Percentiles rank a stretch among this genome's conserved stretches.
These are phyloP conservation scores for Venturia oleaginea DNA, from an alignment of 2,329 filamentous ascomycete species.

Conservation along the genomic window DNA sequence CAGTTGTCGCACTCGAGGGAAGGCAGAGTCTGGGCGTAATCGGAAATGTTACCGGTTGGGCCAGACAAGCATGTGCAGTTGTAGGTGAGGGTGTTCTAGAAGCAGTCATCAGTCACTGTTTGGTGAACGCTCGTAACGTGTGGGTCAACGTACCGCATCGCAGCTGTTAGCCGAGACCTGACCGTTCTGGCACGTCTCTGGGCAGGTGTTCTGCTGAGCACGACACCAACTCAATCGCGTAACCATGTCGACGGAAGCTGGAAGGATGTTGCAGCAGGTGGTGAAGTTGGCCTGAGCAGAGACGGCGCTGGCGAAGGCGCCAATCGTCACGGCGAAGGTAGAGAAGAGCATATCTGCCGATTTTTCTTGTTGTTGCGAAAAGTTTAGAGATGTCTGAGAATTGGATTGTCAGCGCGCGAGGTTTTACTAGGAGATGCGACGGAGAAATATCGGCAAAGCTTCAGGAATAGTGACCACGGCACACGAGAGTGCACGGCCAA, in stretches of 20 bases:
- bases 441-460: background rate
- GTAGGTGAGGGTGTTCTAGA: slow-evolving; percentile 43
- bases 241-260: slow-evolving; percentile 29
- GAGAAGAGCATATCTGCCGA: slow-evolving; percentile 40
- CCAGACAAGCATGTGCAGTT: slow-evolving; percentile 50
- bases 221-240: slow-evolving; percentile 45
- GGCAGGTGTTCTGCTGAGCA: slow-evolving; percentile 51
- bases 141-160: slow-evolving; percentile 40
- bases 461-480: background rate
- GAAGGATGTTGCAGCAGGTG: slow-evolving; percentile 33
- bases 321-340: slow-evolving; percentile 35
- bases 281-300: slow-evolving; percentile 33
- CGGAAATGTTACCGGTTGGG: slow-evolving; percentile 44
- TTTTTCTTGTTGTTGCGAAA: slow-evolving; percentile 21
- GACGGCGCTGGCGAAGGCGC: slow-evolving; percentile 37
- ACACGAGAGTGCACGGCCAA: background rate
- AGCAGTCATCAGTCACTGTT: slow-evolving; percentile 12
- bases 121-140: slow-evolving; percentile 1
- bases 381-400: slow-evolving; percentile 21
- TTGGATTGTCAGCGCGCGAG: background rate
- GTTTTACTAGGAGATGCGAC: background rate
- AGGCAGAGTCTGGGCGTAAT: slow-evolving; percentile 50
- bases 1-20: slow-evolving; percentile 50
- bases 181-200: slow-evolving; percentile 46
- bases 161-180: slow-evolving; percentile 44